Conservation (phyloP, 352 stramenopile genomes). For the Pythium periplocum region DNA sequence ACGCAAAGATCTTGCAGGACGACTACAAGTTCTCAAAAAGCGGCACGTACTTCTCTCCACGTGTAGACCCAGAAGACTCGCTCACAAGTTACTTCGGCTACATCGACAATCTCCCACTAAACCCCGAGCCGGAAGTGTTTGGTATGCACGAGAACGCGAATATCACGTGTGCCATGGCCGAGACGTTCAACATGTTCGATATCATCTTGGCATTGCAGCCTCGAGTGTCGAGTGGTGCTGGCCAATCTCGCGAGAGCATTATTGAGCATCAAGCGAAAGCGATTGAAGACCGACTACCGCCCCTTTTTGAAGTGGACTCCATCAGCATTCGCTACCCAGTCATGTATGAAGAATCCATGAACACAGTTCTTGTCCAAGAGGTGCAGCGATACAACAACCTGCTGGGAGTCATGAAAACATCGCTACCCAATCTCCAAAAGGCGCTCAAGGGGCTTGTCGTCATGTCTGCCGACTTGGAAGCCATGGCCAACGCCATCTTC, state of each 20-base stretch:
- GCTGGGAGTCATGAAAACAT: slow-evolving; percentile 75
- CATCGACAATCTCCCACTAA: slow-evolving; percentile 83
- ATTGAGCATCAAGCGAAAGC: slow-evolving; percentile 80
- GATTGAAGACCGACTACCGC: slow-evolving; percentile 75
- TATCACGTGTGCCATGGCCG: slow-evolving; percentile 90
- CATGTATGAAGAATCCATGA: slow-evolving; percentile 89
- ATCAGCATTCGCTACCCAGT: slow-evolving; percentile 84
- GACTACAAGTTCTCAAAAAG: slow-evolving; percentile 62
- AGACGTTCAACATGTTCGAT: slow-evolving; percentile 88
- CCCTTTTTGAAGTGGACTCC: slow-evolving; percentile 81
- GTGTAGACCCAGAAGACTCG: slow-evolving; percentile 54
- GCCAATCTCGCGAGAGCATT: slow-evolving; percentile 83
- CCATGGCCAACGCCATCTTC: slow-evolving; percentile 82
- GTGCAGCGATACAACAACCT: slow-evolving; percentile 89
- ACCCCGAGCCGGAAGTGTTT: slow-evolving; percentile 91
- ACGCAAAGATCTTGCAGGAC: slow-evolving; percentile 54
- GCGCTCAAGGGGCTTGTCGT: slow-evolving; percentile 72
- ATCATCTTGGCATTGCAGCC: slow-evolving; percentile 84
- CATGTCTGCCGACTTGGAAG: slow-evolving; percentile 59
- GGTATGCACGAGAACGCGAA: slow-evolving; percentile 94
- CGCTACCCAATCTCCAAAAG: slow-evolving; percentile 81
- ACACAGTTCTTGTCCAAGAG: slow-evolving; percentile 90
- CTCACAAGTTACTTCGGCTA: slow-evolving; percentile 82
- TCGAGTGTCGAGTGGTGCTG: slow-evolving; percentile 63
- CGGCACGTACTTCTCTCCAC: slow-evolving; percentile 66